phyloP scores from a whole-genome alignment of 176 grass and related monocot species.

The Eragrostis curvula region DNA sequence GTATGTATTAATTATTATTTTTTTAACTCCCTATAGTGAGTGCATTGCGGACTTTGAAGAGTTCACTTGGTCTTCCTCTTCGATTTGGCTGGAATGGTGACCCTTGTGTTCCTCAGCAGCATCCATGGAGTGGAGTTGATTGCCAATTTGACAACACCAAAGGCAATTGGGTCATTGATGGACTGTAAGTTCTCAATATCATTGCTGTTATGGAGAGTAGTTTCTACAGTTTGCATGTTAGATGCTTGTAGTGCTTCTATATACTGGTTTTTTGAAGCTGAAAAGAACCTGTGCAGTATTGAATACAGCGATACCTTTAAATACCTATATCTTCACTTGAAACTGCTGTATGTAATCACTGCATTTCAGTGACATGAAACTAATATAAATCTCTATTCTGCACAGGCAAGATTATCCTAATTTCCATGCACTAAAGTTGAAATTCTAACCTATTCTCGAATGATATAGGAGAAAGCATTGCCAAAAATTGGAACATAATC shows the following conservation, averaged over 20 bases:
- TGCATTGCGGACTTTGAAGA: slow-evolving; percentile 66
- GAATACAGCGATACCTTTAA: not conserved
- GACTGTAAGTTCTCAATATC: slow-evolving; percentile 82
- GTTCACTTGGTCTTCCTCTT: slow-evolving; percentile 78
- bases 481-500: not conserved
- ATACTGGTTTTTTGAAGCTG: slow-evolving; percentile 8
- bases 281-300: slow-evolving; percentile 18
- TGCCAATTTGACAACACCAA: slow-evolving; percentile 78
- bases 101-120: slow-evolving; percentile 92
- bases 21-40: slow-evolving; percentile 53
- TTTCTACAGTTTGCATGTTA: slow-evolving; percentile 9
- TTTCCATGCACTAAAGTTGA: slow-evolving; percentile 24
- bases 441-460: not conserved
- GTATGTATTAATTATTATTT: slow-evolving; percentile 41
- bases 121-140: slow-evolving; percentile 96
- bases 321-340: not conserved
- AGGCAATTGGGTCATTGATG: slow-evolving; percentile 82
- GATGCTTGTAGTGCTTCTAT: not conserved
- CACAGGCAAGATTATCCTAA: slow-evolving; percentile 2
- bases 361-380: slow-evolving; percentile 17
- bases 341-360: not conserved
- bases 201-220: not conserved
- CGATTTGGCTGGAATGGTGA: slow-evolving; percentile 99
- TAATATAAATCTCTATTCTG: slow-evolving; percentile 26
- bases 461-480: slow-evolving; percentile 6